A percentile compares a stretch with the other conserved stretches of the same genome.
These are phyloP conservation scores for Hansenula anomala DNA, from an alignment of 1,139 yeast species.

Conservation along the genomic window DNA sequence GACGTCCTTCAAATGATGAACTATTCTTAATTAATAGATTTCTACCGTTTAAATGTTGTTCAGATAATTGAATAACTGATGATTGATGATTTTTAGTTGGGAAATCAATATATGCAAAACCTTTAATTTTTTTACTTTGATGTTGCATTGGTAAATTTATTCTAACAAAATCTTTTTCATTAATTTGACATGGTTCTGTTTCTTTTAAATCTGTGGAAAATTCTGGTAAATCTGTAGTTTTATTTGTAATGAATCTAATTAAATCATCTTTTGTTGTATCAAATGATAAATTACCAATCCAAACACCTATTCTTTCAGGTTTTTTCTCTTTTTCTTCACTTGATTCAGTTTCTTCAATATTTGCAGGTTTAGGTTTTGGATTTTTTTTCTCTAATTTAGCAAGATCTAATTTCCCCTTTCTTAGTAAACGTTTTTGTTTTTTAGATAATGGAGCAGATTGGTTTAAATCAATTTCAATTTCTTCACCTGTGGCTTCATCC, in stretches of 20 bases:
- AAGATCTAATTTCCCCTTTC: conserved; percentile 62
- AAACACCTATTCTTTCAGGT: conserved; percentile 57
- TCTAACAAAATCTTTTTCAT: conserved; percentile 50
- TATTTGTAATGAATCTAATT: conserved; percentile 55
- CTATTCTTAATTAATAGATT: conserved; percentile 81
- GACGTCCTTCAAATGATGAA: conserved; percentile 83
- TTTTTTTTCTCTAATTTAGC: conserved; percentile 41
- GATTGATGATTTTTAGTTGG: conserved; percentile 55
- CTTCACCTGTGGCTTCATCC: conserved; percentile 50
- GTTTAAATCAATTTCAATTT: conserved; percentile 74
- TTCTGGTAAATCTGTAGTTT: conserved; percentile 43
- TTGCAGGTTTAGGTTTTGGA: conserved; percentile 16
- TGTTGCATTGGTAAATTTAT: conserved; percentile 64
- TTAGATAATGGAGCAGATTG: conserved; percentile 84
- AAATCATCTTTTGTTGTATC: conserved; percentile 80
- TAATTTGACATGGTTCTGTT: conserved; percentile 38
- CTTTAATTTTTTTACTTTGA: conserved; percentile 54
- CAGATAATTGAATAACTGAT: conserved; percentile 66
- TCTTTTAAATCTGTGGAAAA: conserved; percentile 34
- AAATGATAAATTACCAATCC: conserved; percentile 92
- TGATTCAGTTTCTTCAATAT: conserved; percentile 7
- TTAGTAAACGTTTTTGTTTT: conserved; percentile 82
- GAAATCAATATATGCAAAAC: conserved; percentile 91
- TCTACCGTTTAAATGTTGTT: conserved; percentile 72
- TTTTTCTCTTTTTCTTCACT: conserved; percentile 13